Evolutionary conservation across 768 basidiomycete species (phyloP).

Genomic region (Leccinum subgranulosum): DNA sequence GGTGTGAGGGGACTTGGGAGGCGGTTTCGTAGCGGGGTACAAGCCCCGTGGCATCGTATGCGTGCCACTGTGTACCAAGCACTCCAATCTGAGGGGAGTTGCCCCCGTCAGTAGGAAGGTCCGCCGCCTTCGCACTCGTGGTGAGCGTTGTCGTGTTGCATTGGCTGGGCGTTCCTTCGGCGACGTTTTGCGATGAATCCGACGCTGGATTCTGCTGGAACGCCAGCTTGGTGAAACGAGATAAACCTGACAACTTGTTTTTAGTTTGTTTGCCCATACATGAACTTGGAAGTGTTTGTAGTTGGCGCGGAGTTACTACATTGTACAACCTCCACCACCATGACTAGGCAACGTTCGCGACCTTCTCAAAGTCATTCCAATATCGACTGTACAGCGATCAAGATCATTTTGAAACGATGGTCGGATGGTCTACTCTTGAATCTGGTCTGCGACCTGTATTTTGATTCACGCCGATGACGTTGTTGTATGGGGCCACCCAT

Average conservation of each 20-base stretch:
- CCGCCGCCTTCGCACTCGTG: not conserved
- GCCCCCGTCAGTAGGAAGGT: not conserved
- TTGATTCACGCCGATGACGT: slow-evolving; percentile 4
- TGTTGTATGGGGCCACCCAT: not conserved
- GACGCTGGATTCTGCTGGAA: slow-evolving; percentile 24
- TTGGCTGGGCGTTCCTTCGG: not conserved
- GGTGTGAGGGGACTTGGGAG: slow-evolving; percentile 69
- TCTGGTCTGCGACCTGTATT: not conserved
- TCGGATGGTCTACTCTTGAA: slow-evolving; percentile 1
- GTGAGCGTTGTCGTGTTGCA: not conserved
- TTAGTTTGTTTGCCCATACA: slow-evolving; percentile 44
- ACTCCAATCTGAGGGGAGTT: slow-evolving; percentile 26
- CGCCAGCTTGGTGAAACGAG: slow-evolving; percentile 41
- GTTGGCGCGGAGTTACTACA: slow-evolving; percentile 6
- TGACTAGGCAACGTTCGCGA: not conserved
- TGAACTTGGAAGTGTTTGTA: not conserved
- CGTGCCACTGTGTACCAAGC: slow-evolving; percentile 32
- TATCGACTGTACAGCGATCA: not conserved
- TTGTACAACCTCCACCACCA: not conserved
- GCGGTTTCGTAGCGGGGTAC: slow-evolving; percentile 66
- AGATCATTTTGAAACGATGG: not conserved
- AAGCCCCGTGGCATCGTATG: slow-evolving; percentile 68
- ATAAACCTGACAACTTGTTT: slow-evolving; percentile 37
- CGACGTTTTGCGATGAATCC: slow-evolving; percentile 5
- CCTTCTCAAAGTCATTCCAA: not conserved